Percentiles rank a stretch among this genome's conserved stretches.
Evolutionary conservation across 2,329 filamentous ascomycete species (phyloP).

Genomic region (Gyromitra esculenta): DNA sequence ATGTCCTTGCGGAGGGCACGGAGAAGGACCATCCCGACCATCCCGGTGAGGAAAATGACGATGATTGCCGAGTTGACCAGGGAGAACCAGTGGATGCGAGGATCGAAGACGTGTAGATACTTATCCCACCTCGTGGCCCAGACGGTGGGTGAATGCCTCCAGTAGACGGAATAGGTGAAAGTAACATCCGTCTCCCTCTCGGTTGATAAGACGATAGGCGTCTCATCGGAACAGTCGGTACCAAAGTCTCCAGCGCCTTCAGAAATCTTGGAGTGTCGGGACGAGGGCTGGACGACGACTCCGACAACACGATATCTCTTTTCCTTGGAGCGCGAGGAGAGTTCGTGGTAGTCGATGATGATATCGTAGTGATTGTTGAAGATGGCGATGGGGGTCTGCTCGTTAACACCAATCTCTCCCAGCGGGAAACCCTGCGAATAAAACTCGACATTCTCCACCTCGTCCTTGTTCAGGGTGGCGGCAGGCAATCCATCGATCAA

Average conservation of each 20-base stretch:
- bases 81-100: slow-evolving; percentile 99
- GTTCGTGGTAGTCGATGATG: slow-evolving; percentile 87
- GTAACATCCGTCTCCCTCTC: slow-evolving; percentile 73
- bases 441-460: slow-evolving; percentile 78
- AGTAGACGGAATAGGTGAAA: slow-evolving; percentile 93
- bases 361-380: slow-evolving; percentile 98
- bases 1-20: slow-evolving; percentile 94
- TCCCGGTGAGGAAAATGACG: slow-evolving; percentile 87
- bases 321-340: slow-evolving; percentile 64
- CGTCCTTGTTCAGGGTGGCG: slow-evolving; percentile 81
- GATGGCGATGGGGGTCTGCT: slow-evolving; percentile 65
- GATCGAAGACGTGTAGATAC: slow-evolving; percentile 95
- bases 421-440: slow-evolving; percentile 92
- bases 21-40: slow-evolving; percentile 90
- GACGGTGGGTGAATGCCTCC: slow-evolving; percentile 82
- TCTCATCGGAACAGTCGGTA: slow-evolving; percentile 72
- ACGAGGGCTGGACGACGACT: slow-evolving; percentile 85
- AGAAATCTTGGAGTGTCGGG: slow-evolving; percentile 68
- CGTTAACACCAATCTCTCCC: slow-evolving; percentile 68
- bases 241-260: slow-evolving; percentile 64
- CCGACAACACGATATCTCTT: slow-evolving; percentile 87
- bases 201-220: slow-evolving; percentile 72
- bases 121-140: slow-evolving; percentile 99
- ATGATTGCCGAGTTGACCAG: slow-evolving; percentile 96
- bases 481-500: slow-evolving; percentile 93